Percentiles rank a stretch among this genome's conserved stretches.
Evolutionary conservation across 1,139 yeast genomes (phyloP).

Genomic region (Wickerhamomyces sp.): DNA sequence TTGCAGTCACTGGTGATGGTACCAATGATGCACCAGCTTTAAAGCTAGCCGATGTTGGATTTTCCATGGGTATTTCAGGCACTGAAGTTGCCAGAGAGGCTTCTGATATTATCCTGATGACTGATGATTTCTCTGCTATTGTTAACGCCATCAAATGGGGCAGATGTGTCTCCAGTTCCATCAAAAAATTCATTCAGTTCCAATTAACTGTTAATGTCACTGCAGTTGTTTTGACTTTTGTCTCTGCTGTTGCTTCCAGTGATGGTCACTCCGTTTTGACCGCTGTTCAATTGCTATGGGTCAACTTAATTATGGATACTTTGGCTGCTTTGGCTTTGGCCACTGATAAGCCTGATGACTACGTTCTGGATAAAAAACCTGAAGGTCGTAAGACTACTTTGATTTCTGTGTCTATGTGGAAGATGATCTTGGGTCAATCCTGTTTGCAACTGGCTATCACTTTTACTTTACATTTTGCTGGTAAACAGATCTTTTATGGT

Average conservation of each 20-base stretch:
- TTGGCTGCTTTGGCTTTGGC: slow-evolving; percentile 97
- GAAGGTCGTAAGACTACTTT: slow-evolving; percentile 78
- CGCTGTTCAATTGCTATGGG: slow-evolving; percentile 97
- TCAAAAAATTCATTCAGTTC: slow-evolving; percentile 91
- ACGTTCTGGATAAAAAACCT: slow-evolving; percentile 75
- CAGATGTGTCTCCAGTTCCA: slow-evolving; percentile 90
- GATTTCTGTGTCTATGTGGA: slow-evolving; percentile 94
- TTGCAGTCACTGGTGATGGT: slow-evolving; percentile 98
- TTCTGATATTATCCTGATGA: slow-evolving; percentile 89
- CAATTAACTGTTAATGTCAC: slow-evolving; percentile 95
- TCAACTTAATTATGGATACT: slow-evolving; percentile 95
- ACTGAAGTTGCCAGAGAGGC: slow-evolving; percentile 96
- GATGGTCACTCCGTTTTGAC: slow-evolving; percentile 84
- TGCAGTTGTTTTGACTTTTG: slow-evolving; percentile 89
- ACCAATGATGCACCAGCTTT: slow-evolving; percentile 96
- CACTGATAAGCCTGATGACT: slow-evolving; percentile 90
- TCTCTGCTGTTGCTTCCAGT: slow-evolving; percentile 82
- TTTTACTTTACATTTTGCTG: slow-evolving; percentile 75
- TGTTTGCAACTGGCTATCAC: slow-evolving; percentile 72
- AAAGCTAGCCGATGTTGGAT: slow-evolving; percentile 87
- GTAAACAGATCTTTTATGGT: slow-evolving; percentile 51
- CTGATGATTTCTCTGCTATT: slow-evolving; percentile 91
- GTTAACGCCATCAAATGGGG: slow-evolving; percentile 99
- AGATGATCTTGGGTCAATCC: slow-evolving; percentile 92
- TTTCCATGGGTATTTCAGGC: slow-evolving; percentile 91